Conservation (phyloP, 2,329 filamentous ascomycete species). For the Capronia epimyces region DNA sequence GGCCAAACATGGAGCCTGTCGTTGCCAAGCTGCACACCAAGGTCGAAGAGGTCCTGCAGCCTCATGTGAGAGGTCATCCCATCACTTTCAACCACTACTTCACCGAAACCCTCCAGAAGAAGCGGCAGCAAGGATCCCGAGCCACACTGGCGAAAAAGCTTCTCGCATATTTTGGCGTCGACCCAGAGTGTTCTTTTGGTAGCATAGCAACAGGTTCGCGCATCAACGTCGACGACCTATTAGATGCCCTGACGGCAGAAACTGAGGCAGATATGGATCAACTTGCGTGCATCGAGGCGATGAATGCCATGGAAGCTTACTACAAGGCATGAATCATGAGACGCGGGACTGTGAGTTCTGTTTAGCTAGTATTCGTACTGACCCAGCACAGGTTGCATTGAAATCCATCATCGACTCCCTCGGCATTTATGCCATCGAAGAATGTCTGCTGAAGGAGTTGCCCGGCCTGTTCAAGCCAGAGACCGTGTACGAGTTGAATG, state of each 20-base stretch:
- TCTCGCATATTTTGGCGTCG: not conserved
- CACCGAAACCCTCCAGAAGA: conserved; percentile 33
- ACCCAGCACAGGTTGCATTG: conserved; percentile 36
- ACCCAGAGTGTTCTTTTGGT: not conserved
- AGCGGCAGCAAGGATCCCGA: conserved; percentile 5
- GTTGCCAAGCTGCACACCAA: conserved; percentile 37
- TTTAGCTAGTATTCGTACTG: not conserved
- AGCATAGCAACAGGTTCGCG: not conserved
- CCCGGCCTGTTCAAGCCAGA: conserved; percentile 40
- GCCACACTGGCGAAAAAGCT: conserved; percentile 9
- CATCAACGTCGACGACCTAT: conserved; percentile 20
- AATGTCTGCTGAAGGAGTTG: conserved; percentile 43
- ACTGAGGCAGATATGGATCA: conserved; percentile 26
- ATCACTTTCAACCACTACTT: conserved; percentile 39
- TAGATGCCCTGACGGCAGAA: conserved; percentile 29
- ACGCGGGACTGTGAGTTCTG: not conserved
- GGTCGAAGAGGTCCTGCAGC: conserved; percentile 43
- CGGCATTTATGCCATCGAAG: conserved; percentile 46
- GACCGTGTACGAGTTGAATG: conserved; percentile 35
- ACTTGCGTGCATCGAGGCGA: conserved; percentile 39
- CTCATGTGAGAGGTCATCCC: conserved; percentile 38
- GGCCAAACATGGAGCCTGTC: conserved; percentile 27
- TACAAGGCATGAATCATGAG: conserved; percentile 37
- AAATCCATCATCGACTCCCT: conserved; percentile 47
- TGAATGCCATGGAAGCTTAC: conserved; percentile 45